Base-by-base conservation (phyloP, 148 eudicot genomes). In the Cornus florida region DNA sequence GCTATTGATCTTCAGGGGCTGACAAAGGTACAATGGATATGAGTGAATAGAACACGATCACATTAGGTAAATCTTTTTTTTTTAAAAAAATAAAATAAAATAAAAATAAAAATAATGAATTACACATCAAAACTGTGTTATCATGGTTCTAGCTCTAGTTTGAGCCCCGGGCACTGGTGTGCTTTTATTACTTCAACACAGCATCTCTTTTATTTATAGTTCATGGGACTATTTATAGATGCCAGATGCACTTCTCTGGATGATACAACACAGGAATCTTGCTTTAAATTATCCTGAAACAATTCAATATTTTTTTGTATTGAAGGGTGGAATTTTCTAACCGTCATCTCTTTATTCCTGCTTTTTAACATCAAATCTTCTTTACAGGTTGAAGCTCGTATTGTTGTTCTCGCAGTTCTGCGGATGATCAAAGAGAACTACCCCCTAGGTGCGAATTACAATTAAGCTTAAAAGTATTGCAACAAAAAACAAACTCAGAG, bases 331-430 rank as follows among this genome's bases (percentile, higher is more conserved):
- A 41, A 43, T n/a, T 67, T 28, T n/a, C 28, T 35, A 38, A 28
- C 33, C 31, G 31, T 67, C 28, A 62, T 19, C 33, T 62, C 6
- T 74, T 59, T 76, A 56, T 66, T 56, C 16, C 39, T 77, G 16
- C 59, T 72, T 46, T 35, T 2, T 35, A 35, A 75, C 56, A 10
- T 20, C 35, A 19, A 65, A 65, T 8, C 38, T 75, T 70, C 62
- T 41, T 39, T 72, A 76, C 87, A 95, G 98, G 88, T 93, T 77
- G 98, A 95, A 86, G 96, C 97, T 70, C 93, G 98, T 65, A 88
- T 95, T 48, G 93, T 93, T 35, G 97, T 93, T 76, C 97, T 95
- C 70, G 97, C 94, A 7, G 98, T 91, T 83, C 78, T 95, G 78
- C 91, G 97, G 50, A 92, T 88, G 97, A 87, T 95, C 74, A 89